Percentiles rank a stretch among this genome's conserved stretches.
phyloP scores from a whole-genome alignment of 1,284 basidiomycete genomes.

The Ustilago tritici region DNA sequence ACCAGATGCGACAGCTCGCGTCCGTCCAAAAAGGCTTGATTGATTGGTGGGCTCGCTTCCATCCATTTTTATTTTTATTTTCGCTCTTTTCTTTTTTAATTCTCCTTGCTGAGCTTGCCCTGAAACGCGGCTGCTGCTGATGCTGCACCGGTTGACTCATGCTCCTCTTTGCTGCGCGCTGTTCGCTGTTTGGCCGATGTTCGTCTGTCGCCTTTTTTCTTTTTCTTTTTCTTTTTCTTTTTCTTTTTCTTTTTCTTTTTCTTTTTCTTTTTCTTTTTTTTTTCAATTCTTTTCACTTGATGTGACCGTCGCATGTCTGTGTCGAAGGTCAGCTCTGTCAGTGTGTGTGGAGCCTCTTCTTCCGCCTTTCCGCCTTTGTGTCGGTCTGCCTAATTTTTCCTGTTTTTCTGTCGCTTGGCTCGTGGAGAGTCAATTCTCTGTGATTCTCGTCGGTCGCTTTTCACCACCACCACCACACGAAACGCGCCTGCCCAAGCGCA shows the following conservation, averaged over 20 bases:
- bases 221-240: background rate
- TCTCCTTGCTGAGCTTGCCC: background rate
- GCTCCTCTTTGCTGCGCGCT: too few species aligned
- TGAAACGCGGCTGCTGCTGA: background rate
- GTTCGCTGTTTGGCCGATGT: too few species aligned
- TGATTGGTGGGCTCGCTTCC: background rate
- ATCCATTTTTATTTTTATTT: background rate
- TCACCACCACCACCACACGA: too few species aligned
- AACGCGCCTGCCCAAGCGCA: background rate
- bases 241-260: conserved; percentile 1
- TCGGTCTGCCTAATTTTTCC: background rate
- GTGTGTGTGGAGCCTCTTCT: background rate
- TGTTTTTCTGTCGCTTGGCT: background rate
- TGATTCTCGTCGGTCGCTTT: background rate
- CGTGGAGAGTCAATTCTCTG: background rate
- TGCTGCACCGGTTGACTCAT: too few species aligned
- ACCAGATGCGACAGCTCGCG: conserved; percentile 3
- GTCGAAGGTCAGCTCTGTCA: too few species aligned
- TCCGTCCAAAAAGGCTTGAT: background rate
- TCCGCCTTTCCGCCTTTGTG: background rate
- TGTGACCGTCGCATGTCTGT: too few species aligned
- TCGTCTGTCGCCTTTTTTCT: background rate
- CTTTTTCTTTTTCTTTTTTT: background rate
- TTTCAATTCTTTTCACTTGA: too few species aligned
- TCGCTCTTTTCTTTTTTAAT: background rate